Evolutionary conservation across 768 basidiomycete species (phyloP), one percentile per base, ranked within the genome.

Genomic region (Mycena leptocephala): DNA sequence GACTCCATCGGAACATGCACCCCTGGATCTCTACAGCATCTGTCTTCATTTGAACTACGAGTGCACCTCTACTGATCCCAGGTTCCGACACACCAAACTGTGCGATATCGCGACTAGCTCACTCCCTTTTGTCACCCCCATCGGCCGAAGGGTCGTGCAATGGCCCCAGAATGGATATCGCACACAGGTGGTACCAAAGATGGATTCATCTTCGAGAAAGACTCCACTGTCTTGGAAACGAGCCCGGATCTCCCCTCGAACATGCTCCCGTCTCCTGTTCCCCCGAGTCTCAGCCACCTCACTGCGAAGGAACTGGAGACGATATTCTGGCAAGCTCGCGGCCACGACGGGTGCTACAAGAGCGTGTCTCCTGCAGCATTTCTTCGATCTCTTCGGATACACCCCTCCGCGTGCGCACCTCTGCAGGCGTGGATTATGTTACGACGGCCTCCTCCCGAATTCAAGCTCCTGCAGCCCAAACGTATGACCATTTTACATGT

Each of bases 291-390:
- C 9, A 28, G 51, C 20, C 32, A 24, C n/a, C 62, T 80, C 20
- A 55, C 71, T 1, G 14, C 66, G 6, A 51, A 67, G 33, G 58
- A 76, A n/a, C 59, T 81, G 13, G 80, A 81, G 39, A 80, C 78
- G 1, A 78, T 80, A 22, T 81, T 72, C 71, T 80, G 78, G 75
- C 76, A 81, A 69, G 76, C 71, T 24, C 68, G 80, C 18, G 74
- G 63, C 0, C 80, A 81, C 67, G 80, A 81, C 58, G 75, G 72
- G 5, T 81, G 80, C 62, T 81, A 71, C 70, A 63, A 41, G 28
- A 51, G 79, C 9, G 73, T 78, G 61, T 13, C 68, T 81, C 14
- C 51, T 79, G 16, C 80, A 81, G 46, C 70, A 78, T 56, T 76
- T 81, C 10, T 74, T 80, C 51, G 76, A 79, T 30, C 68, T 80